These are phyloP conservation scores for Fusarium sublunatum DNA, from an alignment of 2,329 filamentous ascomycete species.

Conservation along the genomic window DNA sequence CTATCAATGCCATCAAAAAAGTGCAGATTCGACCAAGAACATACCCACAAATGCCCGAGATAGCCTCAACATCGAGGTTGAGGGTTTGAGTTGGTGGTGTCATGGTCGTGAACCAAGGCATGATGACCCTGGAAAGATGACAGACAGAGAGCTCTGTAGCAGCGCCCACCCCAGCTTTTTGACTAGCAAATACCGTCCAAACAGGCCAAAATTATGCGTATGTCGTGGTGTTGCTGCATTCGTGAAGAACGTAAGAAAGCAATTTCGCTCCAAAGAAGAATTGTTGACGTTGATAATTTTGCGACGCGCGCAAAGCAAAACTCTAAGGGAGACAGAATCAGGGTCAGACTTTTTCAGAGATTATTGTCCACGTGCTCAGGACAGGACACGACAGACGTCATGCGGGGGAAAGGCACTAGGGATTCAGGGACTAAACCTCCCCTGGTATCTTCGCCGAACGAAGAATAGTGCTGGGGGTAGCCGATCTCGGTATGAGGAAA, in stretches of 20 bases:
- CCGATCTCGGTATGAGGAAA: background rate
- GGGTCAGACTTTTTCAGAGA: slow-evolving; percentile 43
- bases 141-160: slow-evolving; percentile 17
- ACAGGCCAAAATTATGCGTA: slow-evolving; percentile 4
- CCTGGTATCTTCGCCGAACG: background rate
- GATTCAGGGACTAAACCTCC: background rate
- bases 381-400: slow-evolving; percentile 34
- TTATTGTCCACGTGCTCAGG: slow-evolving; percentile 35
- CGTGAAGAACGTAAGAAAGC: background rate
- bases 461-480: slow-evolving; percentile 5
- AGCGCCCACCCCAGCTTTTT: slow-evolving; percentile 16
- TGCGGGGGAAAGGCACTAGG: slow-evolving; percentile 30
- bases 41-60: slow-evolving; percentile 91
- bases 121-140: slow-evolving; percentile 37
- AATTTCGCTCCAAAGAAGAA: background rate
- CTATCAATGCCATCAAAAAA: background rate
- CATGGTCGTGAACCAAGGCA: slow-evolving; percentile 52
- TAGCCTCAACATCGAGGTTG: slow-evolving; percentile 86
- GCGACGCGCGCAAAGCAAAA: slow-evolving; percentile 19
- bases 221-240: slow-evolving; percentile 22
- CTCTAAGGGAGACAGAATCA: slow-evolving; percentile 34
- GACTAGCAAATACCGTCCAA: slow-evolving; percentile 14
- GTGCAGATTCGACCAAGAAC: slow-evolving; percentile 51
- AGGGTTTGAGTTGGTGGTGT: slow-evolving; percentile 66
- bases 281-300: background rate